A percentile compares a stretch with the other conserved stretches of the same genome.
phyloP scores from a whole-genome alignment of 2,329 filamentous ascomycete species.

The Intubia oerlemansii region DNA sequence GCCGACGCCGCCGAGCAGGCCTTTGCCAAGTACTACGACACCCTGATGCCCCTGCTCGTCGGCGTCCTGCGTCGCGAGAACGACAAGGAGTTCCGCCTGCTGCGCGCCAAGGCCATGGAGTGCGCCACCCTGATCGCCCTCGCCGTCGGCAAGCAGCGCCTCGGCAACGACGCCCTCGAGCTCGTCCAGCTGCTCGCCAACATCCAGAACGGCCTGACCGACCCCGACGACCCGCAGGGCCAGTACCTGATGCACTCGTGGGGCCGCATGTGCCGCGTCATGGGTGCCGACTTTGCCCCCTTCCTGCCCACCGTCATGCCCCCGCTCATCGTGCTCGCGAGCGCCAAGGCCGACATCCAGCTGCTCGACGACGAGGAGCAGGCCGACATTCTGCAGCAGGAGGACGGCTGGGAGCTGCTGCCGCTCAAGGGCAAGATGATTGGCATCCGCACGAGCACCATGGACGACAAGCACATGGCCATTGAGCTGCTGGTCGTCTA shows the following conservation, averaged over 20 bases:
- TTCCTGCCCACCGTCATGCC: slow-evolving; percentile 90
- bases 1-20: slow-evolving; percentile 94
- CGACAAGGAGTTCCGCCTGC: slow-evolving; percentile 76
- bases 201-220: slow-evolving; percentile 71
- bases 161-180: slow-evolving; percentile 69
- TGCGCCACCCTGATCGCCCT: slow-evolving; percentile 91
- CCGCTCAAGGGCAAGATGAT: slow-evolving; percentile 96
- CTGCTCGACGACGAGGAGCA: slow-evolving; percentile 89
- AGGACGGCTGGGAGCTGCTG: slow-evolving; percentile 94
- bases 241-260: slow-evolving; percentile 98
- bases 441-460: slow-evolving; percentile 86
- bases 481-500: slow-evolving; percentile 97
- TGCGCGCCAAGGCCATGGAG: slow-evolving; percentile 97
- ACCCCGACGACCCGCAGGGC: slow-evolving; percentile 85
- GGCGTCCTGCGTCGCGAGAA: slow-evolving; percentile 76
- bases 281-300: slow-evolving; percentile 75
- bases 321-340: slow-evolving; percentile 72
- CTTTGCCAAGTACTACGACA: slow-evolving; percentile 89
- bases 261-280: slow-evolving; percentile 94
- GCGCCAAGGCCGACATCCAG: slow-evolving; percentile 93
- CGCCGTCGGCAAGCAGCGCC: slow-evolving; percentile 81
- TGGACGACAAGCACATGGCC: slow-evolving; percentile 99
- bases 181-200: slow-evolving; percentile 72
- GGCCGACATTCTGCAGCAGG: slow-evolving; percentile 76
- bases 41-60: slow-evolving; percentile 85